phyloP scores from a whole-genome alignment of 1,284 basidiomycete genomes.

The Xerocomus minutiporus region DNA sequence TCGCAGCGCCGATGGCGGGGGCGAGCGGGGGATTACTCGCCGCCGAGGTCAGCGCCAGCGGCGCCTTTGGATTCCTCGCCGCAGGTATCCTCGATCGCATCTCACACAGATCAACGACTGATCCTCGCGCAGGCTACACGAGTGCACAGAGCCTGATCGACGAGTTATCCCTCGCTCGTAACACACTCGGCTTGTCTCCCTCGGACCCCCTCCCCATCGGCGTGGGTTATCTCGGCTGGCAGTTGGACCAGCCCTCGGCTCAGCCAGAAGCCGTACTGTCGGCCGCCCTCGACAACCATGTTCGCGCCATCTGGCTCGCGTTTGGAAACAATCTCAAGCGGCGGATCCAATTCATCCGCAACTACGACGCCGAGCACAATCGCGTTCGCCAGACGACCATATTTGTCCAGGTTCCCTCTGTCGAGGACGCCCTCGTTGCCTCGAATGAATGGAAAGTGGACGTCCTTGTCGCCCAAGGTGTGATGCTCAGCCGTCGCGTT shows the following conservation, averaged over 20 bases:
- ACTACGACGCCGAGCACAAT: conserved; percentile 41
- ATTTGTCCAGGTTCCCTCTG: conserved; percentile 59
- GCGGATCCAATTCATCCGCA: conserved; percentile 60
- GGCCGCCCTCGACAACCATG: conserved; percentile 48
- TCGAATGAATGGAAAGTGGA: conserved; percentile 60
- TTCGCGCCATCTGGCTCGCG: conserved; percentile 69
- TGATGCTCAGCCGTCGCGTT: too few relatives aligned
- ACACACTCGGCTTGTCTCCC: conserved; percentile 32
- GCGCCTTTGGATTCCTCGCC: conserved; percentile 68
- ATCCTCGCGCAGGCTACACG: conserved; percentile 41
- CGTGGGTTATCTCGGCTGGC: conserved; percentile 70
- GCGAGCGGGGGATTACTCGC: conserved; percentile 61
- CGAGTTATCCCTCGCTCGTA: conserved; percentile 49
- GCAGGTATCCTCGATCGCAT: conserved; percentile 39
- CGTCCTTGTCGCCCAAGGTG: conserved; percentile 74
- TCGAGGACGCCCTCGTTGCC: conserved; percentile 54
- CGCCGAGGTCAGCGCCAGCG: conserved; percentile 55
- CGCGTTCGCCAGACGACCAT: conserved; percentile 46
- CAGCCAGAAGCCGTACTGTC: conserved; percentile 37
- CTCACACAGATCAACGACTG: background rate
- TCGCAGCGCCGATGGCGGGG: conserved; percentile 65
- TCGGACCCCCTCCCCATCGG: conserved; percentile 54
- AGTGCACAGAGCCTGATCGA: conserved; percentile 39
- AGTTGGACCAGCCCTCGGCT: conserved; percentile 45
- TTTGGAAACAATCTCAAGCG: conserved; percentile 56